Base-by-base conservation (phyloP, 768 basidiomycete genomes). In the Lyophyllum shimeji region DNA sequence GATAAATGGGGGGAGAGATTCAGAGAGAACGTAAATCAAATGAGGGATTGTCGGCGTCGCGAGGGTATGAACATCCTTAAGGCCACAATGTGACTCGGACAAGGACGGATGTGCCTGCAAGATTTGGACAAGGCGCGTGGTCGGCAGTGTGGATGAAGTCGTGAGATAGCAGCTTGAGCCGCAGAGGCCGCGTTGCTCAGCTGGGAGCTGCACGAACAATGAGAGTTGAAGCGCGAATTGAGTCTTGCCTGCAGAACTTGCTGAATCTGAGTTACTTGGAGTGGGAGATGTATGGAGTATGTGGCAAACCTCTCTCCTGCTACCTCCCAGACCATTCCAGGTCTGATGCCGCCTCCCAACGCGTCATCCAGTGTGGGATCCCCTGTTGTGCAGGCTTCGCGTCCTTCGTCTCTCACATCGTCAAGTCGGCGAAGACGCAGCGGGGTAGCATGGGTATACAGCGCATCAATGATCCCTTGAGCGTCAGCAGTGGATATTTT, bases 231-330 rank as follows among this genome's bases (percentile, higher is more conserved):
- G 76, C 3, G 89, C 90, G 4, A 98, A 71, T 63, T 98, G 95
- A 0, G 94, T 94, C 74, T 99, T 99, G 37, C 97, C 97, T 24
- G 96, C 86, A 21, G 94, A 88, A 67, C 97, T 99, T 67, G 15
- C 34, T 39, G 1, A 18, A 5, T 55, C 8, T n/a, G 43, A 3
- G 34, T 50, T 20, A 65, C 11, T 33, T 33, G 6, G 15, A 25
- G 18, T n/a, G 33, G 17, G 46, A 27, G 17, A 43, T 27, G 2
- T 21, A 25, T n/a, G 23, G 3, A 3, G 45, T 8, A 9, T 24
- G 21, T 73, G 58, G 48, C 58, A 46, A 69, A 94, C 95, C 93
- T 92, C 77, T 96, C 92, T 24, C 95, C 95, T 12, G 80, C 85
- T 39, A 96, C 73, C 62, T 98, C 95, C 84, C 92, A 95, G 2